Percentiles rank a stretch among this genome's conserved stretches.
Conservation (phyloP, 345 rosid genomes). For the Eutrema japonicum region DNA sequence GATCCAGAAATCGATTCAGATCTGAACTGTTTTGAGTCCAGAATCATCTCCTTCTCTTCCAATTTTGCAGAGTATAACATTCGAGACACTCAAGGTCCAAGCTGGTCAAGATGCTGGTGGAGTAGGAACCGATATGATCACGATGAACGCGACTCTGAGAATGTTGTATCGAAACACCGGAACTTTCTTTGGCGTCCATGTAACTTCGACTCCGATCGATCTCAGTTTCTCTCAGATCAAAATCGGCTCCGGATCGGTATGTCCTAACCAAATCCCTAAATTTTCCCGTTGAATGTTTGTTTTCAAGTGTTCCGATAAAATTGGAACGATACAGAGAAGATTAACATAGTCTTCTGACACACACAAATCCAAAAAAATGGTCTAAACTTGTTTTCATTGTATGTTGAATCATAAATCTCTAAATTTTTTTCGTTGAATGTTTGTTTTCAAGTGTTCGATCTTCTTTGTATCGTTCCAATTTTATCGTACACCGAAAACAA, state of each 20-base stretch:
- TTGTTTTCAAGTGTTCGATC: too few species aligned
- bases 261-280: slow-evolving; percentile 21
- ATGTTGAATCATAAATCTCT: too few species aligned
- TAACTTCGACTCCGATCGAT: slow-evolving; percentile 74
- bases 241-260: slow-evolving; percentile 84
- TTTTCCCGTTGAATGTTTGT: not conserved
- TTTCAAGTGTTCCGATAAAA: too few species aligned
- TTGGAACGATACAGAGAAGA: not conserved
- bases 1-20: not conserved
- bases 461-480: too few species aligned
- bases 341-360: not conserved
- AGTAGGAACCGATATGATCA: slow-evolving; percentile 90
- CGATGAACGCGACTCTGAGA: slow-evolving; percentile 74
- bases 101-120: slow-evolving; percentile 93
- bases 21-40: not conserved
- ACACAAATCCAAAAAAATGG: too few species aligned
- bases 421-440: too few species aligned
- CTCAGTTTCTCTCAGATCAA: slow-evolving; percentile 64
- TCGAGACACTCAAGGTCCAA: slow-evolving; percentile 79
- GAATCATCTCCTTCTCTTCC: not conserved
- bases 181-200: slow-evolving; percentile 94
- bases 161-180: slow-evolving; percentile 84
- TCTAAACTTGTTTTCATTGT: too few species aligned
- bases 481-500: too few species aligned
- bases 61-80: slow-evolving; percentile 66